A percentile compares a stretch with the other conserved stretches of the same genome.
Evolutionary conservation across 192 early-diverging fungal genomes (phyloP).

Genomic region (Entrophospora sp.): DNA sequence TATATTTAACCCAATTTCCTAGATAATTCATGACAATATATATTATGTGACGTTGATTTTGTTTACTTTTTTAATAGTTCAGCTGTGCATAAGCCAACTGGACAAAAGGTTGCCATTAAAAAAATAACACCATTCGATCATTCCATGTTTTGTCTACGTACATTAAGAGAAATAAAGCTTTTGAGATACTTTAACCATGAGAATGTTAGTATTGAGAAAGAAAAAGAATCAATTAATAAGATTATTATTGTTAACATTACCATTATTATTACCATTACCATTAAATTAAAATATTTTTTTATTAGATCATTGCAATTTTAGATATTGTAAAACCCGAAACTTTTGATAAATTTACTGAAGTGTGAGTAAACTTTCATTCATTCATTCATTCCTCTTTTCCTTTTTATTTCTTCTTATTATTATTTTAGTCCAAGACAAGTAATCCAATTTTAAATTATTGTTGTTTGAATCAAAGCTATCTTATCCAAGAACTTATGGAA

Average conservation of each 20-base stretch:
- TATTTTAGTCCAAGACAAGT: too few species aligned
- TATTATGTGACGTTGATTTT: neutral
- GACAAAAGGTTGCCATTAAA: constrained; percentile 80
- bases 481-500: constrained; percentile 75
- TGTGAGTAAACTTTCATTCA: neutral
- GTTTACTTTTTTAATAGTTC: constrained; percentile 40
- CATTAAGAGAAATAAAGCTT: constrained; percentile 86
- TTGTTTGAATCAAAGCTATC: constrained; percentile 26
- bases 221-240: neutral
- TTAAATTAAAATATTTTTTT: neutral
- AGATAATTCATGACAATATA: neutral
- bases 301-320: too few species aligned
- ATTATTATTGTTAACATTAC: too few species aligned
- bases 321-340: too few species aligned
- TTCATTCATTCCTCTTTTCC: too few species aligned
- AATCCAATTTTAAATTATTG: neutral
- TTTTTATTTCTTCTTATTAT: neutral
- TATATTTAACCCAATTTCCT: neutral
- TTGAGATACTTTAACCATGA: constrained; percentile 89
- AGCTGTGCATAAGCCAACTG: constrained; percentile 61
- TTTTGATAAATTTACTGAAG: too few species aligned
- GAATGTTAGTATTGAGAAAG: constrained; percentile 44
- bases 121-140: constrained; percentile 80
- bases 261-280: neutral
- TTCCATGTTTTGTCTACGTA: constrained; percentile 80